These are phyloP conservation scores for Crepidotus sp. DNA, from an alignment of 1,284 basidiomycete genomes.

Conservation along the genomic window DNA sequence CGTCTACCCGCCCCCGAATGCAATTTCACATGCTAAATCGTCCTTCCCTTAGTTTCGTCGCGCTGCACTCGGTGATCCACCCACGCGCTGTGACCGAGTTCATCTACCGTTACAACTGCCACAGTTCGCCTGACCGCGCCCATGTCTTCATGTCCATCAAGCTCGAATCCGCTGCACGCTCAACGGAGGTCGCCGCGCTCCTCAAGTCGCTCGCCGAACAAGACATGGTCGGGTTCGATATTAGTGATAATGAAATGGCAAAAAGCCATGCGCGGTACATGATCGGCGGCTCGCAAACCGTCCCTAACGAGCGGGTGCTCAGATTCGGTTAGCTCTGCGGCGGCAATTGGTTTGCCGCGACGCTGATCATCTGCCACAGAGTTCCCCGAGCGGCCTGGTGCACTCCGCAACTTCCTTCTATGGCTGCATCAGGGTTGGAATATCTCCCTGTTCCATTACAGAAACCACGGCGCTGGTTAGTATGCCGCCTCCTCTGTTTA, in stretches of 20 bases:
- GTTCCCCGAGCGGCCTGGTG: constrained; percentile 93
- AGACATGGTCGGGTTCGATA: constrained; percentile 81
- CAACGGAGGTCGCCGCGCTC: constrained; percentile 62
- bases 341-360: not conserved
- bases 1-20: constrained; percentile 21
- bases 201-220: constrained; percentile 51
- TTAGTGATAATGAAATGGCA: constrained; percentile 92
- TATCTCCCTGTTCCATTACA: constrained; percentile 94
- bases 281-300: constrained; percentile 76
- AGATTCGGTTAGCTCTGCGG: constrained; percentile 68
- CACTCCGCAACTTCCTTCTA: constrained; percentile 82
- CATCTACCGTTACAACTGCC: constrained; percentile 69
- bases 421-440: constrained; percentile 86
- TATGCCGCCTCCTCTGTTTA: constrained; percentile 1
- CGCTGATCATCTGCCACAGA: constrained; percentile 39
- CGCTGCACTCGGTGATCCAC: constrained; percentile 80
- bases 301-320: constrained; percentile 84
- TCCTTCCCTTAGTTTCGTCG: constrained; percentile 63
- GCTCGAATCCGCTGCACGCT: constrained; percentile 56
- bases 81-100: constrained; percentile 97
- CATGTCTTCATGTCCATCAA: constrained; percentile 91
- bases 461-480: constrained; percentile 92
- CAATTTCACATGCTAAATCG: constrained; percentile 7
- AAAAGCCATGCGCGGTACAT: constrained; percentile 94
- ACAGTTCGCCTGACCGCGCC: constrained; percentile 53